Percentiles rank a stretch among this genome's conserved stretches.
phyloP scores from a whole-genome alignment of 2,329 filamentous ascomycete genomes.

The Apiospora koreana region DNA sequence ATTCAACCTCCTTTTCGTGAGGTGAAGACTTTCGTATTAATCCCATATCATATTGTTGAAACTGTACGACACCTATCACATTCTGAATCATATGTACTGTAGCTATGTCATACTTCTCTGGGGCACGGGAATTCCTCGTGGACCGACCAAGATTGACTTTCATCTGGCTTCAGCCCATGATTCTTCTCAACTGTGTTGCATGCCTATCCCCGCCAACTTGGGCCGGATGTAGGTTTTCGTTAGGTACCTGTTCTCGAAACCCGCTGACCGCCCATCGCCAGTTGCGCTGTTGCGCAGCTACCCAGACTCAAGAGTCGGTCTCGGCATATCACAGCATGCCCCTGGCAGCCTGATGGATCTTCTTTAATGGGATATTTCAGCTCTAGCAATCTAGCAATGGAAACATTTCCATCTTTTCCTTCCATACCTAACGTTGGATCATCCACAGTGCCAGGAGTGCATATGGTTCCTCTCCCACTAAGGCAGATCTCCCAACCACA shows the following conservation, averaged over 20 bases:
- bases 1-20: background rate
- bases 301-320: background rate
- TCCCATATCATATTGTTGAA: background rate
- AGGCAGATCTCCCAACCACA: background rate
- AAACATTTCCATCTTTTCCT: too few species aligned
- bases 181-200: background rate
- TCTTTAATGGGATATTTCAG: too few species aligned
- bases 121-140: background rate
- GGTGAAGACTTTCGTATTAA: background rate
- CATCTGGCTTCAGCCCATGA: background rate
- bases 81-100: background rate
- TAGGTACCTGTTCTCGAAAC: background rate
- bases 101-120: background rate
- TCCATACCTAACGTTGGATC: background rate
- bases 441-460: background rate
- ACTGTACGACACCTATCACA: background rate
- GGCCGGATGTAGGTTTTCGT: background rate
- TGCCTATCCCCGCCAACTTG: background rate
- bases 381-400: too few species aligned
- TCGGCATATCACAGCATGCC: background rate
- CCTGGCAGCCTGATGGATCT: too few species aligned
- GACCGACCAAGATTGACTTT: background rate
- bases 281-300: too few species aligned
- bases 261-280: background rate
- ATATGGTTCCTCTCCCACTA: background rate